Conservation (phyloP, 2,329 filamentous ascomycete species). For the Pleurostoma richardsiae region DNA sequence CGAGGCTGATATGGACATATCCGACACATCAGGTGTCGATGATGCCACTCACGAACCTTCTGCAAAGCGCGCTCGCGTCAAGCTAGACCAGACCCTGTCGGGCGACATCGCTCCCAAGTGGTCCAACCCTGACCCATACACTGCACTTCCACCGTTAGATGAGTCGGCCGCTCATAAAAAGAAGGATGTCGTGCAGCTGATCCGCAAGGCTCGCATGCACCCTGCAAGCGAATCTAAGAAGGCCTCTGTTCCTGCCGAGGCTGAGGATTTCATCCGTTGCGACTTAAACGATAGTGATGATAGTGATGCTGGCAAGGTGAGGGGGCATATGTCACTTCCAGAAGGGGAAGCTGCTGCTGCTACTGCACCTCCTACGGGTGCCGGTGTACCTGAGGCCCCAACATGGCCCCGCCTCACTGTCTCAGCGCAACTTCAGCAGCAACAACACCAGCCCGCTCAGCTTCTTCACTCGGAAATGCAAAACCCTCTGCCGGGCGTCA, state of each 20-base stretch:
- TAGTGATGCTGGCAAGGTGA: background rate
- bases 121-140: slow-evolving; percentile 96
- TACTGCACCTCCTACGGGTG: no score
- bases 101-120: slow-evolving; percentile 63
- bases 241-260: slow-evolving; percentile 47
- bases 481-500: no score
- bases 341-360: no score
- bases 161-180: slow-evolving; percentile 64
- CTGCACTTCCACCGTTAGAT: slow-evolving; percentile 74
- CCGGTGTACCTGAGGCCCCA: background rate
- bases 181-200: slow-evolving; percentile 83
- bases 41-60: slow-evolving; percentile 31
- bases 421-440: background rate
- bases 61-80: slow-evolving; percentile 33
- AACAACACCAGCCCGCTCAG: slow-evolving; percentile 6
- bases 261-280: slow-evolving; percentile 87
- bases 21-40: slow-evolving; percentile 33
- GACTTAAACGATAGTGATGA: slow-evolving; percentile 54
- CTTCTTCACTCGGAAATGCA: no score
- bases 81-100: slow-evolving; percentile 20
- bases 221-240: slow-evolving; percentile 33
- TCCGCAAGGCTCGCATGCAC: slow-evolving; percentile 79
- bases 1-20: slow-evolving; percentile 61
- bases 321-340: background rate
- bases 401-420: background rate